phyloP scores from a whole-genome alignment of 2,329 filamentous ascomycete species.

The Alternaria sp. region DNA sequence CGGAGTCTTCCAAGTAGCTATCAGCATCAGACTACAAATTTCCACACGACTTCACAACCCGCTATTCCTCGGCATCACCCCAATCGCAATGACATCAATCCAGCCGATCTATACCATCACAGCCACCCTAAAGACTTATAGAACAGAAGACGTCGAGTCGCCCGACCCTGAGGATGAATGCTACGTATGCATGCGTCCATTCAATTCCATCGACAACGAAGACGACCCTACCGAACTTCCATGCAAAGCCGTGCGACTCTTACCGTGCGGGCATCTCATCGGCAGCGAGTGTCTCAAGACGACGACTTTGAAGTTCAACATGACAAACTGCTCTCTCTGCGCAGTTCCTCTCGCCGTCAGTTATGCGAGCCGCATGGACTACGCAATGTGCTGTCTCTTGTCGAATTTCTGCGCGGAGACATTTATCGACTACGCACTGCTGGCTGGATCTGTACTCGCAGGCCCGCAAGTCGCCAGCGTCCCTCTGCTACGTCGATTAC shows the following conservation, averaged over 20 bases:
- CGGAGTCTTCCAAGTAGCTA: neutral
- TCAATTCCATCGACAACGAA: neutral
- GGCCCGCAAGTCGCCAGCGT: neutral
- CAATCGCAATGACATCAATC: neutral
- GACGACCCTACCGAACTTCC: neutral
- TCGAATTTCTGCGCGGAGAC: neutral
- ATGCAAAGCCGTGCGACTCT: neutral
- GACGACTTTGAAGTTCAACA: neutral
- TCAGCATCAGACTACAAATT: neutral
- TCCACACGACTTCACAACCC: neutral
- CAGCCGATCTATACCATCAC: neutral
- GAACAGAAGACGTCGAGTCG: neutral
- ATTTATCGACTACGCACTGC: neutral
- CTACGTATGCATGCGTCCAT: neutral
- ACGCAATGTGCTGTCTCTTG: neutral
- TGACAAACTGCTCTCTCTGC: neutral
- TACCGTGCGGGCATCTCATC: neutral
- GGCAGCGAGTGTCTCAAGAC: neutral
- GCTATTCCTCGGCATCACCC: fast-evolving
- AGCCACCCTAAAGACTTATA: neutral
- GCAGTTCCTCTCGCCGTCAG: neutral
- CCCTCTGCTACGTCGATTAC: neutral
- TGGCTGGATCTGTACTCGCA: neutral
- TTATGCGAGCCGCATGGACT: neutral
- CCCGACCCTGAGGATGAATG: neutral